Conservation (phyloP, 805 yeast genomes). For the Ascoidea tarda region DNA sequence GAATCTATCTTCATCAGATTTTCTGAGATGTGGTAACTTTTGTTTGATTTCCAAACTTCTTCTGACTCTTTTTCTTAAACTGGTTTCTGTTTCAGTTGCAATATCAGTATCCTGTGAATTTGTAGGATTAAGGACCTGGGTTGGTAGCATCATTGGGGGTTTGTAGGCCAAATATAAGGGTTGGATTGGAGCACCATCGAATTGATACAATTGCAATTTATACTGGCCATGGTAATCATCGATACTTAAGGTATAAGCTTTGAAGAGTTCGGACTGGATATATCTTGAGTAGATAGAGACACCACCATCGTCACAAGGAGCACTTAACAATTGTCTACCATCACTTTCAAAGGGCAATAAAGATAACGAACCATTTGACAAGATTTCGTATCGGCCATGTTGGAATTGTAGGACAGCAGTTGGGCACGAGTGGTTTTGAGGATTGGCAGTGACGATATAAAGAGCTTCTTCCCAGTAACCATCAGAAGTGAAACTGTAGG, state of each 20-base stretch:
- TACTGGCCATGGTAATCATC: conserved; percentile 79
- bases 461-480: conserved; percentile 86
- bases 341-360: conserved; percentile 72
- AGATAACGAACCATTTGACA: conserved; percentile 50
- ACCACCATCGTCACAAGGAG: conserved; percentile 65
- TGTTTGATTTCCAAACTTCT: conserved; percentile 70
- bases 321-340: conserved; percentile 81
- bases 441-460: conserved; percentile 62
- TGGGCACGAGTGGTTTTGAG: conserved; percentile 70
- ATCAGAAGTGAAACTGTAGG: conserved; percentile 85
- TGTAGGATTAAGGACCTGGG: conserved; percentile 82
- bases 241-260: conserved; percentile 41
- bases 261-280: conserved; percentile 47
- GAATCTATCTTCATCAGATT: conserved; percentile 19
- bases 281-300: conserved; percentile 58
- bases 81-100: conserved; percentile 20
- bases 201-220: conserved; percentile 58
- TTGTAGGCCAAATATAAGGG: conserved; percentile 85
- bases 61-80: conserved; percentile 32
- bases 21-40: conserved; percentile 57
- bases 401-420: conserved; percentile 72
- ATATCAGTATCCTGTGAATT: conserved; percentile 14
- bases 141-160: conserved; percentile 96
- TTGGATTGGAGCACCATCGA: conserved; percentile 67
- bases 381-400: conserved; percentile 68